These are phyloP conservation scores for Microdochium bolleyi DNA, from an alignment of 2,329 filamentous ascomycete genomes.

Conservation along the genomic window DNA sequence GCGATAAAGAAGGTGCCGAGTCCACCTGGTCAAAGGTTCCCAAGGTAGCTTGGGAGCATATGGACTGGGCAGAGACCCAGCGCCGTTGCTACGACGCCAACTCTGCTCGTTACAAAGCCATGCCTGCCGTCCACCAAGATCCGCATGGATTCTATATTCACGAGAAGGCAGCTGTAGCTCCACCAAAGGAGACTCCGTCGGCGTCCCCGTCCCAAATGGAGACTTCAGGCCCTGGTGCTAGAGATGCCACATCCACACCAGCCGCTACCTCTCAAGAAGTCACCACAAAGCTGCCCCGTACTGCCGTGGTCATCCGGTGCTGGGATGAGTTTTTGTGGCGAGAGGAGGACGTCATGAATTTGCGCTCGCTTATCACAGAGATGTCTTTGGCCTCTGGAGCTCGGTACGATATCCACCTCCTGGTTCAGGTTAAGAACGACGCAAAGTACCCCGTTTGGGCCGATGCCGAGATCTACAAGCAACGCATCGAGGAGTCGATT, in stretches of 20 bases:
- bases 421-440: constrained; percentile 78
- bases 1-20: constrained; percentile 74
- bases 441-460: constrained; percentile 70
- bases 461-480: constrained; percentile 59
- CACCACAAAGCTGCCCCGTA: constrained; percentile 39
- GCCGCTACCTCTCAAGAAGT: constrained; percentile 1
- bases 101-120: constrained; percentile 54
- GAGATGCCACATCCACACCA: constrained; percentile 9
- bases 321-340: constrained; percentile 77
- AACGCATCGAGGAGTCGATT: constrained; percentile 58
- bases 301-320: constrained; percentile 72
- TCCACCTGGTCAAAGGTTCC: constrained; percentile 64
- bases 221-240: background rate
- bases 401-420: constrained; percentile 78
- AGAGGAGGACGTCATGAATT: constrained; percentile 71
- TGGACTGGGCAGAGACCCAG: constrained; percentile 76
- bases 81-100: constrained; percentile 67
- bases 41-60: constrained; percentile 67
- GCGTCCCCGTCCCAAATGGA: background rate
- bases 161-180: constrained; percentile 17
- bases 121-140: constrained; percentile 28
- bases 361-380: constrained; percentile 80
- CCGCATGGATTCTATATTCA: constrained; percentile 45
- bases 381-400: constrained; percentile 73
- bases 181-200: background rate